Evolutionary conservation across 139 green algal genomes (phyloP), one percentile per base, ranked within the genome.

Genomic region (Chlamydomonas eustigma): DNA sequence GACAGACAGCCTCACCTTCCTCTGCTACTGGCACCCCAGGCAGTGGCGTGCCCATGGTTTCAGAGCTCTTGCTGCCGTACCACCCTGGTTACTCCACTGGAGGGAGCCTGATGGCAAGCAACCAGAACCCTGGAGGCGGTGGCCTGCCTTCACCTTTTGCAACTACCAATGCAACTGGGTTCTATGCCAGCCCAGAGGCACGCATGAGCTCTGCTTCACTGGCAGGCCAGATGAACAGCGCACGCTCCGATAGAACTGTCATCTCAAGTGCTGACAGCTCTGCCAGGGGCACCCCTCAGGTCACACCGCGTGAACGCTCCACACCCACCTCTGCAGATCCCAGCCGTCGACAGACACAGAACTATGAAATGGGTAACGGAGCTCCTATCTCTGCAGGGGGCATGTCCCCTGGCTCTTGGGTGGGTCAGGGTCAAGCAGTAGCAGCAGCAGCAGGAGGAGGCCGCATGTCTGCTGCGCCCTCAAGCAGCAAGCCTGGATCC

Each of bases 1-100:
- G 44, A 12, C 12, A 58, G 12, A 58, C 12, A 12, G 18, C 18
- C 12, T 58, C 44, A 18, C 44, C 44, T 18, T 18, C 44, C 12
- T 58, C 44, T 18, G 44, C 12, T 58, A 58, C 12, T 18, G 44
- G 44, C 12, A 18, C 12, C 44, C 44, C 44, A 12, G 44, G 44
- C 44, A n/a, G n/a, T n/a, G 44, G 44, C 44, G 44, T 58, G 44
- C 44, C 44, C 12, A 58, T 58, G 44, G 44, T 58, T 18, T 58
- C 44, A 18, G 44, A 58, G 44, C 44, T 58, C 44, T 58, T 58
- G 44, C 44, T 58, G 44, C 44, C 44, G 44, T 58, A 58, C 44
- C 44, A 58, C 18, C 44, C 44, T 12, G 44, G 44, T 12, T 58
- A 58, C 44, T 58, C 44, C 12, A 58, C 44, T 12, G 44, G 12